These are phyloP conservation scores for Perilla frutescens DNA, from an alignment of 257 asterid genomes.

Conservation along the genomic window DNA sequence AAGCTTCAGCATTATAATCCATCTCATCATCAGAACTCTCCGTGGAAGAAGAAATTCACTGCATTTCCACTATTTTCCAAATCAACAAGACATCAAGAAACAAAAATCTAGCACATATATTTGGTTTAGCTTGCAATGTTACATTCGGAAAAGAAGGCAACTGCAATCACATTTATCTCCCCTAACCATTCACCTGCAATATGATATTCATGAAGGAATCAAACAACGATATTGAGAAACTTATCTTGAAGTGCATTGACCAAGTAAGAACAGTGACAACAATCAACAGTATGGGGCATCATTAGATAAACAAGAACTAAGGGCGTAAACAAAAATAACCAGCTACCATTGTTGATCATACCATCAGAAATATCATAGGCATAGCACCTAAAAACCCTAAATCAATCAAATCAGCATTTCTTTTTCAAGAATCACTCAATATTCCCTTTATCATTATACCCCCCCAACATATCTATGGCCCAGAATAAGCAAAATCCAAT, in stretches of 20 bases:
- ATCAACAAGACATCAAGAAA: slow-evolving; percentile 10
- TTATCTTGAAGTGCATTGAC: background rate
- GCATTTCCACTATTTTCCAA: slow-evolving; percentile 27
- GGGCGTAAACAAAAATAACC: background rate
- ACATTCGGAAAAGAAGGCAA: background rate
- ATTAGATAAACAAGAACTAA: background rate
- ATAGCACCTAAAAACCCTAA: background rate
- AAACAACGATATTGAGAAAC: background rate
- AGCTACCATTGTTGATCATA: background rate
- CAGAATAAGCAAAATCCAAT: background rate
- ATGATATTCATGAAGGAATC: background rate
- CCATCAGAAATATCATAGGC: background rate
- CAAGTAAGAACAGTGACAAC: background rate
- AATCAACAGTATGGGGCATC: background rate
- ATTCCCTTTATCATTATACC: background rate
- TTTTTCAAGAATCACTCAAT: background rate
- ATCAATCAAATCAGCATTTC: slow-evolving; percentile 7
- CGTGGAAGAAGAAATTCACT: slow-evolving; percentile 36
- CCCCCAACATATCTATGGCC: background rate
- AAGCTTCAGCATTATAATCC: slow-evolving; percentile 32
- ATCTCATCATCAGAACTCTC: slow-evolving; percentile 49
- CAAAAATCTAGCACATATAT: background rate
- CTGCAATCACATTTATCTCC: background rate
- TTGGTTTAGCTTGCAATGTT: background rate
- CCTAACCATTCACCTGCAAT: slow-evolving; percentile 2